Evolutionary conservation across 345 rosid genomes (phyloP).

Genomic region (Salix dunnii): DNA sequence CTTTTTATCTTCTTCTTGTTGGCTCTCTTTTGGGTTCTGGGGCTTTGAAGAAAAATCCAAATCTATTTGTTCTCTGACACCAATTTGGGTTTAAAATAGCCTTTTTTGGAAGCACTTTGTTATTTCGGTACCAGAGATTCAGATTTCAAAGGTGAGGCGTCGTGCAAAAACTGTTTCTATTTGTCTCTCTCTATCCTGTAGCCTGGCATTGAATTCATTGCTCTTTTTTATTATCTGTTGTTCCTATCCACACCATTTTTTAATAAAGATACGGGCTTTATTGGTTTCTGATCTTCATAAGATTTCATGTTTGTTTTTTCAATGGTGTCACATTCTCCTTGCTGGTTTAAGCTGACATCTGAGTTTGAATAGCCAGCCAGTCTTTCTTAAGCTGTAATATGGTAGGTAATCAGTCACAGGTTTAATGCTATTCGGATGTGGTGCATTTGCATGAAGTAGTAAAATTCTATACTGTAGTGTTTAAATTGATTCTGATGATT

Average conservation of each 20-base stretch:
- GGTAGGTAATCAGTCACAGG: not conserved
- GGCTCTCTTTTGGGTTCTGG: not conserved
- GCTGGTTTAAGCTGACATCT: not conserved
- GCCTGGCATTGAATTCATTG: not conserved
- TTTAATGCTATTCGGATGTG: not conserved
- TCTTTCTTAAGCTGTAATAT: not conserved
- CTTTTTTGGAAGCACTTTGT: not conserved
- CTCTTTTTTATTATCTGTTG: not conserved
- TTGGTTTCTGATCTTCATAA: not conserved
- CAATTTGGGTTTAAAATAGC: not conserved
- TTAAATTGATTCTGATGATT: not conserved
- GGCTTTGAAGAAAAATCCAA: not conserved
- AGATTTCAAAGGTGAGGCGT: slow-evolving; percentile 8
- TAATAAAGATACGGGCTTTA: not conserved
- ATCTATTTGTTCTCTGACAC: not conserved
- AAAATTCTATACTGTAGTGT: not conserved
- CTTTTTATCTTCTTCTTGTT: not conserved
- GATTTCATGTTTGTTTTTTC: not conserved
- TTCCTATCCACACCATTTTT: not conserved
- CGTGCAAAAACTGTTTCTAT: not conserved
- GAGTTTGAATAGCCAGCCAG: not conserved
- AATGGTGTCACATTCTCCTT: not conserved
- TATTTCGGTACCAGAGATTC: not conserved
- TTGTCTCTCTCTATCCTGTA: not conserved
- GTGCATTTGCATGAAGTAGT: not conserved